phyloP scores from a whole-genome alignment of 768 basidiomycete genomes.

The Mycena albidolilacea region DNA sequence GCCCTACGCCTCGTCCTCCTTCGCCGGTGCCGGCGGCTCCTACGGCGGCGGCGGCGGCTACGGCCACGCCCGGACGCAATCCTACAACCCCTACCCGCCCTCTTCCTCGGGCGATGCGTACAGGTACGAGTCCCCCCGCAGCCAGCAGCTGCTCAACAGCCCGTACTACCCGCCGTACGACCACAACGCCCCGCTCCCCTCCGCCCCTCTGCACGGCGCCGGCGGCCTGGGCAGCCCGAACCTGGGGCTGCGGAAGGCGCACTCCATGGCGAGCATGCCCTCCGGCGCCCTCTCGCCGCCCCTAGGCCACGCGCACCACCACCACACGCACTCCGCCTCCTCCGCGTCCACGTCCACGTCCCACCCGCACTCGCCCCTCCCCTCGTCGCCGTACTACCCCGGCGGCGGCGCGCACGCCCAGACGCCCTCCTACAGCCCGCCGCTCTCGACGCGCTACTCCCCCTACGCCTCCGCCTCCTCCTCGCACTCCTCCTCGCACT shows the following conservation, averaged over 20 bases:
- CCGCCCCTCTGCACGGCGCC: background rate
- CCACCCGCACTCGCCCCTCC: background rate
- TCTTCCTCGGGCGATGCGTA: background rate
- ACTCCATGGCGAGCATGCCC: constrained; percentile 21
- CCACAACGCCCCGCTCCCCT: background rate
- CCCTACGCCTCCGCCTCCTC: constrained; percentile 27
- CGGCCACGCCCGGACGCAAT: constrained; percentile 22
- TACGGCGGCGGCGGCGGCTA: background rate
- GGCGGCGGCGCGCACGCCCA: background rate
- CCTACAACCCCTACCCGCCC: constrained; percentile 36
- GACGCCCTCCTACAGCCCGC: background rate
- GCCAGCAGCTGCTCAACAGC: background rate
- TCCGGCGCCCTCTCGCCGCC: no score
- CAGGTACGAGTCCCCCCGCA: background rate
- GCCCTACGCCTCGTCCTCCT: background rate
- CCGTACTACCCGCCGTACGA: constrained; percentile 31
- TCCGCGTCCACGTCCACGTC: background rate
- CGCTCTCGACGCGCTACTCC: constrained; percentile 18
- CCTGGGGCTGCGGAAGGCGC: constrained; percentile 22
- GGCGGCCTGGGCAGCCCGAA: background rate
- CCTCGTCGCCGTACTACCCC: background rate
- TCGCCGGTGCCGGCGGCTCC: background rate
- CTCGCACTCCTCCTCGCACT: background rate
- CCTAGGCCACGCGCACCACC: background rate
- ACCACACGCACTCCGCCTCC: background rate